A percentile compares a stretch with the other conserved stretches of the same genome.
Evolutionary conservation across 2,329 filamentous ascomycete species (phyloP).

Genomic region (Beauveria brongniartii): DNA sequence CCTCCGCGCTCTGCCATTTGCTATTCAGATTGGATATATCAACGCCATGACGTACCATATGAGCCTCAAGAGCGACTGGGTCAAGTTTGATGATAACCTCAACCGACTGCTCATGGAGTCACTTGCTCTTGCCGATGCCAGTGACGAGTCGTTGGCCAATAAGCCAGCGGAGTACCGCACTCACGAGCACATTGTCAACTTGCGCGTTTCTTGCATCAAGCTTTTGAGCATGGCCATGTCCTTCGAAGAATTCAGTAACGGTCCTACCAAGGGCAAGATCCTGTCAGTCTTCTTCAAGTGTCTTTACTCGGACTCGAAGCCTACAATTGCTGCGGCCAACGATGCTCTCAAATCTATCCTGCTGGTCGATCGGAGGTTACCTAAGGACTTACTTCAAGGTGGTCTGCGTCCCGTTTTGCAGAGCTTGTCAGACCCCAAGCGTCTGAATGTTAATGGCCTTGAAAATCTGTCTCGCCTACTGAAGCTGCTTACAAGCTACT

Average conservation of each 20-base stretch:
- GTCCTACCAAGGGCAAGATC: conserved; percentile 58
- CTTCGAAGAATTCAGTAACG: conserved; percentile 83
- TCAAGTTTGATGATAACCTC: conserved; percentile 85
- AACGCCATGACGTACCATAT: conserved; percentile 96
- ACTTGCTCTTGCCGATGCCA: conserved; percentile 85
- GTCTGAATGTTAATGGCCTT: conserved; percentile 78
- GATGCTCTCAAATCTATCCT: conserved; percentile 82
- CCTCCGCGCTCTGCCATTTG: conserved; percentile 82
- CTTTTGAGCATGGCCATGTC: conserved; percentile 89
- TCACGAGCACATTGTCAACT: conserved; percentile 85
- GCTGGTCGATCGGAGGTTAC: conserved; percentile 80
- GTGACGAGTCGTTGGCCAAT: conserved; percentile 84
- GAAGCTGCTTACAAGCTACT: conserved; percentile 92
- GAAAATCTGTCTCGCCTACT: conserved; percentile 86
- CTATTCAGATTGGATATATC: conserved; percentile 95
- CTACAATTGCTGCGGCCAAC: conserved; percentile 90
- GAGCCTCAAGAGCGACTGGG: conserved; percentile 77
- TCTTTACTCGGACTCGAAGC: conserved; percentile 83
- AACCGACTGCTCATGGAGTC: conserved; percentile 90
- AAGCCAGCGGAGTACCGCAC: conserved; percentile 92
- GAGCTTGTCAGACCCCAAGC: conserved; percentile 88
- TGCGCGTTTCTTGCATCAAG: conserved; percentile 88
- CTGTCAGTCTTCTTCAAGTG: conserved; percentile 98
- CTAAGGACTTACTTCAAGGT: conserved; percentile 90
- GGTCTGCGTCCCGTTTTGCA: conserved; percentile 92